Evolutionary conservation across 257 asterid genomes (phyloP), one percentile per base, ranked within the genome.

Genomic region (Scutellaria baicalensis): DNA sequence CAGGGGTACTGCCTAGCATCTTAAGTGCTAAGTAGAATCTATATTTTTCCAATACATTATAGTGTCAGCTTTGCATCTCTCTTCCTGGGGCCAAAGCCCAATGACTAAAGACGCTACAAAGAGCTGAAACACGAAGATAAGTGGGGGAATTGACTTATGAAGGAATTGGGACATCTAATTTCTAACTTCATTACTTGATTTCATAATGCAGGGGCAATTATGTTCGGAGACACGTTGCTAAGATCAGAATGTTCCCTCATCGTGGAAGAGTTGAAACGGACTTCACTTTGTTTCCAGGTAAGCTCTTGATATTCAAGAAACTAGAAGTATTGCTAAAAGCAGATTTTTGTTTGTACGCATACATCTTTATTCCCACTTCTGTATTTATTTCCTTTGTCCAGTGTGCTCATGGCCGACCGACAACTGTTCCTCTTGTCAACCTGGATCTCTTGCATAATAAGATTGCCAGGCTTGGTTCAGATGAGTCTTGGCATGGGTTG

Each of bases 321-420:
- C 1, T 50, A 48, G 62, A 59, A 21, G n/a, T 20, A 56, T 13
- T 36, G 50, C 58, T 17, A 18, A 12, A 13, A 52, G 40, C 12
- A n/a, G 20, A 52, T 64, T 56, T 43, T 75, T 49, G 9, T 8
- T 43, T 33, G 31, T 10, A 14, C 1, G 9, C 6, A 18, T 51
- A 3, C 74, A 47, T 31, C 21, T 52, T 14, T 66, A 18, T 18
- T 61, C 73, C 75, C 6, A 50, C 16, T 58, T 27, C 33, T 27
- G 33, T 27, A 27, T 27, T 69, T 78, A 11, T 76, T 72, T 72
- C 49, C 59, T 72, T 75, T 21, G 47, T 60, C 8, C 76, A 93
- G 98, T 93, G 98, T 85, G 98, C 98, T 71, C 98, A 93, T 64
- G 98, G 98, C 71, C 89, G 98, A 60, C 98, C 98, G 27, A 93